These are phyloP conservation scores for Papiliotrema flavescens DNA, from an alignment of 1,284 basidiomycete genomes.

Conservation along the genomic window DNA sequence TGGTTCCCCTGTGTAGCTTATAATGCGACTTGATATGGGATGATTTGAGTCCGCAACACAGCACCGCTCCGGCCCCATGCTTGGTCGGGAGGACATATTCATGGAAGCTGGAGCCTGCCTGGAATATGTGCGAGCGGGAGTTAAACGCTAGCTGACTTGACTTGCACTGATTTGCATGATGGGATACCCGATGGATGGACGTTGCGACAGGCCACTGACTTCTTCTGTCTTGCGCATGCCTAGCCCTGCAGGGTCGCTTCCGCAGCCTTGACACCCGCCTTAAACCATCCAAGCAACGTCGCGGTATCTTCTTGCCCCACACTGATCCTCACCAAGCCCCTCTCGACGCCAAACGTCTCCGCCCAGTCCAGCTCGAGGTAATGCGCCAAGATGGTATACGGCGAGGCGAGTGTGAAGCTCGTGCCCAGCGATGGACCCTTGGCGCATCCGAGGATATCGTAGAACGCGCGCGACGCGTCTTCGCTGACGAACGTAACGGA, in stretches of 20 bases:
- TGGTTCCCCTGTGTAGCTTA: no score
- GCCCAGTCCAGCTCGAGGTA: constrained; percentile 93
- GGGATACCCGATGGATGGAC: no score
- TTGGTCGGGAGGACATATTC: no score
- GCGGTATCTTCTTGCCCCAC: constrained; percentile 82
- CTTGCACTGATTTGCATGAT: no score
- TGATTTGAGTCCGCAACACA: no score
- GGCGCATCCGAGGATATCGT: constrained; percentile 73
- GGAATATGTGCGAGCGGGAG: no score
- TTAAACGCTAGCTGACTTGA: no score
- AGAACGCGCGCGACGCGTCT: constrained; percentile 74
- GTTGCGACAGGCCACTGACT: no score
- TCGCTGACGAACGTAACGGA: constrained; percentile 76
- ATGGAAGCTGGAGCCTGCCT: no score
- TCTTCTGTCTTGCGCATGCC: neutral
- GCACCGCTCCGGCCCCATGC: no score
- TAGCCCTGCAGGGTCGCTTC: constrained; percentile 21
- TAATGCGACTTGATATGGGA: no score
- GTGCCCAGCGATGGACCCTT: constrained; percentile 95
- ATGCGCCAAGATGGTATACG: constrained; percentile 91
- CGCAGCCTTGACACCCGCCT: constrained; percentile 60
- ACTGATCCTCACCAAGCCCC: constrained; percentile 78
- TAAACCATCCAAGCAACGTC: constrained; percentile 62
- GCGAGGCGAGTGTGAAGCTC: constrained; percentile 91
- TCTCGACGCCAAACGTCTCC: constrained; percentile 76